Base-by-base conservation (phyloP, 176 grass and related monocot genomes). In the Zea luxurians region DNA sequence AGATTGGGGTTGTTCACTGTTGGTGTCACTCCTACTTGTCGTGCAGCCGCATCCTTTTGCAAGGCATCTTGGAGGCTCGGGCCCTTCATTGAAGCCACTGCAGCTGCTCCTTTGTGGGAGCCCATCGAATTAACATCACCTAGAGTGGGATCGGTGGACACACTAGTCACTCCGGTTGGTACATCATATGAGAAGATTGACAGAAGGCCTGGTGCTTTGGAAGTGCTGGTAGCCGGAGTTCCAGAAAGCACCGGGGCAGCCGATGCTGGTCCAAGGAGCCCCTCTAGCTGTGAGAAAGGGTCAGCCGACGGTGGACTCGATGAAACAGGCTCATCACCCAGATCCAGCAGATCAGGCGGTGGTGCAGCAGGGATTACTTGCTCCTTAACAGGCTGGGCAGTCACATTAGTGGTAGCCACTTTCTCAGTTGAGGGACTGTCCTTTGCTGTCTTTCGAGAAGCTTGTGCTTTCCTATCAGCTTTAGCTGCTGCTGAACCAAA, bases 1-100 rank as follows among this genome's bases (percentile, higher is more conserved):
- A 99, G 86, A 83, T 91, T 99, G 48, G 92, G 92, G 74, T 99
- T 99, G 72, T 99, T 91, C 43, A 84, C 86, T 27, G 96, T 89
- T 27, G 88, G 96, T 0, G 96, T 96, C 59, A 99, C 86, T 0
- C 96, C 96, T 8, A 99, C 96, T 70, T 99, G 96, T 5, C 92
- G 79, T 54, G 96, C 92, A 4, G 86, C 68, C 7, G 92, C 92
- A 36, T 96, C 86, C 75, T 96, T 99, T 55, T 99, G 96, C 66
- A 99, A 78, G 34, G 92, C 88, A 42, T 93, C 86, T 64, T 96
- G 90, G 8, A 81, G 75, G 74, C 86, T 99, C 36, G 76, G 88
- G 37, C 96, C 96, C 71, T 99, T 99, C 52, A 89, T 93, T 37
- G 66, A 67, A 48, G 86, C 44, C 9, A 49, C 70, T n/a, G n/a